Evolutionary conservation across 345 rosid genomes (phyloP).

Genomic region (Fremontodendron californicum): DNA sequence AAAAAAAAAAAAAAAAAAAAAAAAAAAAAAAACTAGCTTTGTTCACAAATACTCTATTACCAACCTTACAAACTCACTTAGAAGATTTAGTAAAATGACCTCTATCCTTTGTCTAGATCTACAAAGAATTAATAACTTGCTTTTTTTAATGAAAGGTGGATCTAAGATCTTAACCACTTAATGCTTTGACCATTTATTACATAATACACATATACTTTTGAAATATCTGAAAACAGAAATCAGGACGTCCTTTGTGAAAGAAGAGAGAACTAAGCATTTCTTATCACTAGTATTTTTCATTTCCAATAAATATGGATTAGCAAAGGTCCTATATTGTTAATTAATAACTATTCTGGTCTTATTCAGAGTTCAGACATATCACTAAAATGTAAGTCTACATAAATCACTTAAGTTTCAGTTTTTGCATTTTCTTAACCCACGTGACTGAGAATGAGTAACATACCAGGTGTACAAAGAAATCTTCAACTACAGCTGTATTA

Average conservation of each 20-base stretch:
- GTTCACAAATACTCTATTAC: background rate
- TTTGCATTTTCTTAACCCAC: background rate
- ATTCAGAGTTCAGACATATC: background rate
- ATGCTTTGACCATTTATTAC: background rate
- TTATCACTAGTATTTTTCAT: background rate
- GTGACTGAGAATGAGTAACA: constrained; percentile 17
- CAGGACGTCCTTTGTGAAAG: background rate
- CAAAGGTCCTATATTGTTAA: background rate
- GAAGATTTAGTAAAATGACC: background rate
- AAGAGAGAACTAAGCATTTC: background rate
- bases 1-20: no score
- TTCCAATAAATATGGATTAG: background rate
- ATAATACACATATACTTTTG: background rate
- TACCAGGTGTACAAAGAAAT: constrained; percentile 79
- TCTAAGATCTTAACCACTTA: background rate
- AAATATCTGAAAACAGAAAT: background rate
- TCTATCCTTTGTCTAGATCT: background rate
- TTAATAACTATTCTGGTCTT: background rate
- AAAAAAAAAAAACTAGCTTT: background rate
- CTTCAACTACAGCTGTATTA: constrained; percentile 77
- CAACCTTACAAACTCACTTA: background rate
- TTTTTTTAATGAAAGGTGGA: background rate
- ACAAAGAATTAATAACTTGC: background rate
- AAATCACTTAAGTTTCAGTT: background rate
- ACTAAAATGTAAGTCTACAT: background rate